Percentiles rank a stretch among this genome's conserved stretches.
phyloP scores from a whole-genome alignment of 2,329 filamentous ascomycete species.

The Blastomyces silverae region DNA sequence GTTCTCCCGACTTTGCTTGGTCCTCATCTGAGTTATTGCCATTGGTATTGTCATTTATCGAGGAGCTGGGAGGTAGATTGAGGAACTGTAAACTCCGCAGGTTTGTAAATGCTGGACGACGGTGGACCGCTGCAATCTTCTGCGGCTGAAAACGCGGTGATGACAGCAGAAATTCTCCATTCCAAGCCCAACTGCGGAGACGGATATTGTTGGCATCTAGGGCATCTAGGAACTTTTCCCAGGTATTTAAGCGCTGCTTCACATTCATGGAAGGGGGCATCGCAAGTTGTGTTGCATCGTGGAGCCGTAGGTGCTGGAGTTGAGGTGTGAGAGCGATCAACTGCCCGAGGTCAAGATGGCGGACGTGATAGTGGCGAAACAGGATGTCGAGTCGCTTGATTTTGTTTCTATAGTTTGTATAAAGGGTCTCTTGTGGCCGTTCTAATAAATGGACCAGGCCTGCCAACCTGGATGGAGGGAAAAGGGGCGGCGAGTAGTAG shows the following conservation, averaged over 20 bases:
- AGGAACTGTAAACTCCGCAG: conserved; percentile 35
- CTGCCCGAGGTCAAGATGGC: conserved; percentile 50
- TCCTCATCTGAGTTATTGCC: conserved; percentile 18
- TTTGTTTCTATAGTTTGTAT: conserved; percentile 62
- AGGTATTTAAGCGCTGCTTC: conserved; percentile 7
- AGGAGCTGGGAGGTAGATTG: conserved; percentile 26
- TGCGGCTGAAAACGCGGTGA: conserved; percentile 37
- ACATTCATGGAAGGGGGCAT: not conserved
- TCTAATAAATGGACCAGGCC: conserved; percentile 50
- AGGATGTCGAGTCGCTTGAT: conserved; percentile 64
- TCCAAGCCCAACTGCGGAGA: conserved; percentile 53
- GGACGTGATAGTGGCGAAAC: conserved; percentile 49
- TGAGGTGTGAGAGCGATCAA: conserved; percentile 60
- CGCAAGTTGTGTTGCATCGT: conserved; percentile 44
- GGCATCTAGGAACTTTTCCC: conserved; percentile 51
- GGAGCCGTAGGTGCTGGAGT: conserved; percentile 63
- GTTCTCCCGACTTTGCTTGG: conserved; percentile 14
- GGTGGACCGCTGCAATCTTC: conserved; percentile 50
- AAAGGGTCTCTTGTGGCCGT: conserved; percentile 44
- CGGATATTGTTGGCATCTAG: conserved; percentile 48
- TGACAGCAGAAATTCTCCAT: conserved; percentile 41
- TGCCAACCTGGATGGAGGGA: conserved; percentile 46
- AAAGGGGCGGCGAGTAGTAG: conserved; percentile 62
- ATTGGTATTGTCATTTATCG: conserved; percentile 1
- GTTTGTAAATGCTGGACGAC: conserved; percentile 48